Evolutionary conservation across 202 grass and related monocot genomes (phyloP).

Genomic region (Panicum hallii): DNA sequence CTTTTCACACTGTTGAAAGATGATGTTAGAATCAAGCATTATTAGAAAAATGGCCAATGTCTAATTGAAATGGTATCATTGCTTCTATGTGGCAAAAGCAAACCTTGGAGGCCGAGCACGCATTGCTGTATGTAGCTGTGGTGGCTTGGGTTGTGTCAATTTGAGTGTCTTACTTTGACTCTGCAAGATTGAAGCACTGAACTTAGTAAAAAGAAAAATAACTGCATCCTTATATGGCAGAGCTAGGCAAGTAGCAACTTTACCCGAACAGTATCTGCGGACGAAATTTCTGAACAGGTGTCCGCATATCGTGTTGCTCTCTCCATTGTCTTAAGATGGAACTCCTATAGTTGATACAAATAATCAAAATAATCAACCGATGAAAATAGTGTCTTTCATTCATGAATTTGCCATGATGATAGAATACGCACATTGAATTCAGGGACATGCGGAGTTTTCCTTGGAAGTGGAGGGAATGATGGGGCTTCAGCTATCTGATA

Average conservation of each 20-base stretch:
- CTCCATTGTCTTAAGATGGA: slow-evolving; percentile 87
- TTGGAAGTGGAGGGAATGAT: slow-evolving; percentile 65
- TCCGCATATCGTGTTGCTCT: slow-evolving; percentile 67
- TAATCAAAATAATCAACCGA: slow-evolving; percentile 2
- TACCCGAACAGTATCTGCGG: slow-evolving; percentile 58
- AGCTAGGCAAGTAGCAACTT: neutral
- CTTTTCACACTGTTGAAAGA: slow-evolving; percentile 74
- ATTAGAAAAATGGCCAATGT: neutral
- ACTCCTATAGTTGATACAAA: slow-evolving; percentile 65
- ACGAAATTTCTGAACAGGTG: slow-evolving; percentile 71
- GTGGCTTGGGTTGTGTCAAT: slow-evolving; percentile 64
- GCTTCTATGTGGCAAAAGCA: slow-evolving; percentile 28
- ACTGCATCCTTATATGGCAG: slow-evolving; percentile 9
- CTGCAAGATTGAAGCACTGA: slow-evolving; percentile 55
- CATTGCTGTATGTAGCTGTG: slow-evolving; percentile 79
- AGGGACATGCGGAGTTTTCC: slow-evolving; percentile 61
- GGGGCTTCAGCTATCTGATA: slow-evolving; percentile 81
- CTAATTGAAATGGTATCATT: neutral
- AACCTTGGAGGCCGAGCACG: slow-evolving; percentile 82
- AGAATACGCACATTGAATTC: slow-evolving; percentile 71
- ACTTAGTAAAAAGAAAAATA: slow-evolving; percentile 25
- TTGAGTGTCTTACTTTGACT: slow-evolving; percentile 62
- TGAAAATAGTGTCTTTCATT: neutral
- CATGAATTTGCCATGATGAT: slow-evolving; percentile 17
- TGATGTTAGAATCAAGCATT: slow-evolving; percentile 15